Evolutionary conservation across 352 stramenopile species (phyloP).

Genomic region (Globisporangium alternatum): DNA sequence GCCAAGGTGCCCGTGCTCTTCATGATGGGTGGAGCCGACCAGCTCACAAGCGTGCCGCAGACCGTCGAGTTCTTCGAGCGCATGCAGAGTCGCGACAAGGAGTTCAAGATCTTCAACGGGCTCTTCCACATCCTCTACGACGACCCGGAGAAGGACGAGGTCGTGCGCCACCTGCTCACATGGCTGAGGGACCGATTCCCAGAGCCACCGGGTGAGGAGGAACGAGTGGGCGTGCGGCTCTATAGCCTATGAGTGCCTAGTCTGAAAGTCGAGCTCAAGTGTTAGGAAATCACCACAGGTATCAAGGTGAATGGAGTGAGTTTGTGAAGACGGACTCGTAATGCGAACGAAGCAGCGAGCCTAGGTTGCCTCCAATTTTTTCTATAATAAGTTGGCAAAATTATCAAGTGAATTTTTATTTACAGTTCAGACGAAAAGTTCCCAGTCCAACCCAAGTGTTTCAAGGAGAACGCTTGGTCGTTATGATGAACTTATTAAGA

Average conservation of each 20-base stretch:
- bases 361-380: no score
- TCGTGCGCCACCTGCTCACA: background rate
- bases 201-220: background rate
- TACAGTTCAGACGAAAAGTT: no score
- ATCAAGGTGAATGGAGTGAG: no score
- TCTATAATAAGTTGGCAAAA: no score
- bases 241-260: background rate
- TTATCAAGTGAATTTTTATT: no score
- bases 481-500: no score
- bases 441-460: no score
- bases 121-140: conserved; percentile 38
- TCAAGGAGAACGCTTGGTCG: no score
- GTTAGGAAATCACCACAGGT: no score
- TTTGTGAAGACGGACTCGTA: no score
- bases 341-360: no score
- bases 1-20: conserved; percentile 24
- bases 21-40: conserved; percentile 29
- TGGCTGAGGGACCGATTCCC: background rate
- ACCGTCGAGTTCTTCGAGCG: conserved; percentile 16
- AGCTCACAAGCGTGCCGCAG: conserved; percentile 23
- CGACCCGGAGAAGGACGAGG: conserved; percentile 24
- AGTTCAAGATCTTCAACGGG: conserved; percentile 30
- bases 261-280: no score
- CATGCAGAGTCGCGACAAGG: conserved; percentile 31
- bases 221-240: background rate